Evolutionary conservation across 2,329 filamentous ascomycete species (phyloP), one percentile per base, ranked within the genome.

Genomic region (Massarina eburnea): DNA sequence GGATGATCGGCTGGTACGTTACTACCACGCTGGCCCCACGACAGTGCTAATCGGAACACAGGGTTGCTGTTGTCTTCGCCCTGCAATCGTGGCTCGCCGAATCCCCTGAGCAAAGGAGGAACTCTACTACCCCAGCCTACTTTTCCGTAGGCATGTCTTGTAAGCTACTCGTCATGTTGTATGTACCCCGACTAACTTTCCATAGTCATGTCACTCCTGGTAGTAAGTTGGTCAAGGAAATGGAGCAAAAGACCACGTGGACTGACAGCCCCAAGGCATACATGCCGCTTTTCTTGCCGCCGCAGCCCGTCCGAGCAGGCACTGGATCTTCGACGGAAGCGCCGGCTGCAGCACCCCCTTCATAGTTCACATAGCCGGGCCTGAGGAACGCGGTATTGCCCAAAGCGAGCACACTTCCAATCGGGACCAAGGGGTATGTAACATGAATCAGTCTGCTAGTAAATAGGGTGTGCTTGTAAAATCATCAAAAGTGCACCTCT

Each of bases 101-200:
- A 78, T 86, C 84, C 60, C 79, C 84, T 59, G 83, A 86, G 48
- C 71, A 82, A 46, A 80, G 77, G 71, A 85, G 82, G 68, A 84
- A 73, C 48, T 73, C 82, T 20, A 74, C 78, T 36, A 91, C 89
- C 4, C 90, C 91, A 2, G 81, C 77, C 41, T 84, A 83, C 67
- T 85, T 94, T 71, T 84, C 84, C 45, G 83, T 94, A 45, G 80
- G 84, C 70, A 94, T 95, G 88, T 83, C 88, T 17, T 63, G 87
- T 90, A 77, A 61, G 30, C 12, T 15, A 20, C 3, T 27, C 15
- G n/a, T 14, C 40, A 10, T 12, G 29, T 35, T 29, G 15, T 4
- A 29, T 17, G 3, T 4, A 19, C 24, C 8, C 21, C 18, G 32
- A 30, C 45, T 46, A 29, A 48, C 32, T 17, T 17, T 37, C 36